Evolutionary conservation across 2,329 filamentous ascomycete genomes (phyloP).

Genomic region (Exophiala oligosperma): DNA sequence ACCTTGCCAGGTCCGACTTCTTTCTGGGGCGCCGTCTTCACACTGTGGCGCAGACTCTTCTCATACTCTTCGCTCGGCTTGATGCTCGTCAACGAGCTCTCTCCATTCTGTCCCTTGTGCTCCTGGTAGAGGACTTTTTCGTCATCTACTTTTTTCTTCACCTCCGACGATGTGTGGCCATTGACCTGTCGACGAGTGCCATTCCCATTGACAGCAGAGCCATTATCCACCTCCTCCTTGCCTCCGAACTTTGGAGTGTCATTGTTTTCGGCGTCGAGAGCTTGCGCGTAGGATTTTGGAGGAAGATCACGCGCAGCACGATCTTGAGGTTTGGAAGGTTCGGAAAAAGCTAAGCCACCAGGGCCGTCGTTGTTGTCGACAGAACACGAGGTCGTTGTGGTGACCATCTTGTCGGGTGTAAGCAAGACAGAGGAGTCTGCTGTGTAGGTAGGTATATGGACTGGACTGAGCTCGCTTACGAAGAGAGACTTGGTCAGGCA

Average conservation of each 20-base stretch:
- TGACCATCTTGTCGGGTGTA: slow-evolving; percentile 17
- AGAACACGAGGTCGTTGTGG: slow-evolving; percentile 2
- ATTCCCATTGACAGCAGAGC: no score
- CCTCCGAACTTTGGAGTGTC: neutral
- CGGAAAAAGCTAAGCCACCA: slow-evolving; percentile 26
- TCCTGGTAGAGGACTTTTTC: slow-evolving; percentile 44
- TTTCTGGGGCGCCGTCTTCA: slow-evolving; percentile 28
- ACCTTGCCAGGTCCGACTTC: slow-evolving; percentile 35
- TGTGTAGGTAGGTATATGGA: slow-evolving; percentile 2
- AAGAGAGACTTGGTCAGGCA: slow-evolving; percentile 17
- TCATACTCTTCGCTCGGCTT: slow-evolving; percentile 42
- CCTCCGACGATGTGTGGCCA: slow-evolving; percentile 19
- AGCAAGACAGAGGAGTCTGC: slow-evolving; percentile 13
- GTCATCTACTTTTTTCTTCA: slow-evolving; percentile 22
- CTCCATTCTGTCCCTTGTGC: slow-evolving; percentile 45
- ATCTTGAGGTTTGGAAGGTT: slow-evolving; percentile 35
- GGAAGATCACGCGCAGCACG: slow-evolving; percentile 35
- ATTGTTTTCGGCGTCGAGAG: slow-evolving; percentile 17
- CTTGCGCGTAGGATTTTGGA: slow-evolving; percentile 44
- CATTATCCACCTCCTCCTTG: no score
- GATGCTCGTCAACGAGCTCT: slow-evolving; percentile 45
- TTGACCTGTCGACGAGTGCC: slow-evolving; percentile 11
- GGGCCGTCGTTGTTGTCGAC: neutral
- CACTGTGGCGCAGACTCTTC: slow-evolving; percentile 35
- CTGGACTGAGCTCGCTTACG: slow-evolving; percentile 16